phyloP scores from a whole-genome alignment of 495 filamentous ascomycete genomes.

The Aspergillus ellipticus region DNA sequence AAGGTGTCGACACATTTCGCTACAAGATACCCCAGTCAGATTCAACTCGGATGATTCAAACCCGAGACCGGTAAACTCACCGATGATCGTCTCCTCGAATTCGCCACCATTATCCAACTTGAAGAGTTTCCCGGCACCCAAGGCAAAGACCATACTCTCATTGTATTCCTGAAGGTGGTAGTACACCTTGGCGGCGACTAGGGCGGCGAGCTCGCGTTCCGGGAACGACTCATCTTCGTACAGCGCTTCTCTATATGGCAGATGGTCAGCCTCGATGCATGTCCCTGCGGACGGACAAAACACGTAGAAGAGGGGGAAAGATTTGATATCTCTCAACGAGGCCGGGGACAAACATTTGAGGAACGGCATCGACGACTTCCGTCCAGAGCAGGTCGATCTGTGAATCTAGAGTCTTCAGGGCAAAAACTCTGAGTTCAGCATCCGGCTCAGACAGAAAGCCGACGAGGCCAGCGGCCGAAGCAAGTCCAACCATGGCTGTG shows the following conservation, averaged over 20 bases:
- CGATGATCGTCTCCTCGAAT: conserved; percentile 97
- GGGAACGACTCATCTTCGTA: conserved; percentile 96
- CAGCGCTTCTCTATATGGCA: conserved; percentile 75
- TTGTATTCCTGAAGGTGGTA: conserved; percentile 98
- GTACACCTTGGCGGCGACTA: conserved; percentile 96
- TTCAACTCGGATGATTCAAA: neutral
- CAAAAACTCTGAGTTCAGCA: conserved; percentile 86
- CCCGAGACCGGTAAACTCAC: conserved; percentile 28
- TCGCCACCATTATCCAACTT: conserved; percentile 87
- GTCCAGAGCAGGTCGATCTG: conserved; percentile 96
- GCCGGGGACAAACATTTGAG: conserved; percentile 73
- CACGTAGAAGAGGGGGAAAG: neutral
- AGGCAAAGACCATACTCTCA: conserved; percentile 97
- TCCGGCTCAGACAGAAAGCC: conserved; percentile 95
- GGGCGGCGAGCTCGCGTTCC: conserved; percentile 87
- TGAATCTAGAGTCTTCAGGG: conserved; percentile 88
- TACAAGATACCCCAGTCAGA: conserved; percentile 23
- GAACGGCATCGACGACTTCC: conserved; percentile 86
- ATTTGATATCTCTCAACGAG: neutral
- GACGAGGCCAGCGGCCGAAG: conserved; percentile 89
- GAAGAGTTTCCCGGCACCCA: conserved; percentile 93
- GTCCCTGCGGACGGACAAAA: neutral
- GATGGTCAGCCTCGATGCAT: conserved; percentile 15
- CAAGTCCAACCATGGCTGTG: conserved; percentile 78
- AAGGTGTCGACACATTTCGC: conserved; percentile 98